Evolutionary conservation across 805 yeast genomes (phyloP), one percentile per base, ranked within the genome.

Genomic region (Kodamaea neixiangensis): DNA sequence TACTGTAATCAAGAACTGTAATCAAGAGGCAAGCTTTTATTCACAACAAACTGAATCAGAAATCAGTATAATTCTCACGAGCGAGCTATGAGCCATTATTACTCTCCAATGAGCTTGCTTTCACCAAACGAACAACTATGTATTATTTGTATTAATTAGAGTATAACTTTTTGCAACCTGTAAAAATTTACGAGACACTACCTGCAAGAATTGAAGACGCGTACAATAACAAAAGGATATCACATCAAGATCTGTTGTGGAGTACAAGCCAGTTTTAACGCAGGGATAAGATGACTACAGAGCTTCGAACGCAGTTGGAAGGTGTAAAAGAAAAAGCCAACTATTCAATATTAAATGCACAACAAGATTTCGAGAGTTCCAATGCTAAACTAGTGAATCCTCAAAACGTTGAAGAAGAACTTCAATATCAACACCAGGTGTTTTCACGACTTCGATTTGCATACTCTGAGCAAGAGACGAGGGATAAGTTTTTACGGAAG

Each of bases 401-500:
- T 3, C 31, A 31, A 6, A 35, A 37, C 11, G 44, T 56, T 21
- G 71, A 68, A 1, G 73, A 75, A n/a, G 65, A 64, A 25, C 62
- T 77, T 7, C 50, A 60, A 14, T 58, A 62, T 39, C 72, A 72
- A 50, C 70, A 72, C 51, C 74, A 74, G 54, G 60, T 76, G 20
- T 79, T 80, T 52, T 76, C 79, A 14, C 77, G 84, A 51, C 68
- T 86, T 39, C 83, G 84, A 58, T 84, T 84, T 54, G 78, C 83
- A 50, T 87, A 83, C 60, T 63, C 85, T 39, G 93, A 87, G 62
- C 87, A 85, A 58, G 91, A 85, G 54, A 78, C 90, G 3, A 80
- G 87, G 54, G 88, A 85, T 55, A 78, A 80, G 63, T 86, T 87
- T 64, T 67, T 87, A 34, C 67, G 87, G 34, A 69, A 72, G 21